These are phyloP conservation scores for Penicillium verrucosum DNA, from an alignment of 2,329 filamentous ascomycete genomes.

Conservation along the genomic window DNA sequence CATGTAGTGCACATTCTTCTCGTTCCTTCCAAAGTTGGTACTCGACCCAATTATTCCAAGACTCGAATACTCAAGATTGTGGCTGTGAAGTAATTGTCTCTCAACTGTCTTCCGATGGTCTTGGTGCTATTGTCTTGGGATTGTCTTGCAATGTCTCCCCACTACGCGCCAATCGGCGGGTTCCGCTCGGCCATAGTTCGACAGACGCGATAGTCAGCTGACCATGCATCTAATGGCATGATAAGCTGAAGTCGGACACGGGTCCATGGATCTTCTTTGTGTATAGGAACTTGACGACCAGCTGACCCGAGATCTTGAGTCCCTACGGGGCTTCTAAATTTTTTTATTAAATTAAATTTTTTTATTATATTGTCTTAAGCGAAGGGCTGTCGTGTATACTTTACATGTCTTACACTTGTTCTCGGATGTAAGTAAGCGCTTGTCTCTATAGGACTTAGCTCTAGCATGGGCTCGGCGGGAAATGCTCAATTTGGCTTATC, in stretches of 20 bases:
- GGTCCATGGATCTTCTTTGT: conserved; percentile 4
- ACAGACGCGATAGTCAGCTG: conserved; percentile 10
- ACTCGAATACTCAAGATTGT: not conserved
- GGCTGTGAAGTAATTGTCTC: conserved; percentile 4
- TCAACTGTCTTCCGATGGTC: conserved; percentile 2
- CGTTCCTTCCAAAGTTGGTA: not conserved
- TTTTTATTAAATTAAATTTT: not conserved
- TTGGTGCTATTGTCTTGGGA: not conserved
- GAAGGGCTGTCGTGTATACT: not conserved
- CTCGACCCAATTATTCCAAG: not conserved
- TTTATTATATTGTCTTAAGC: not conserved
- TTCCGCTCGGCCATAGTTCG: conserved; percentile 7
- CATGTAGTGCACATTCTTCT: not conserved
- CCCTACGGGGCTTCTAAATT: not conserved
- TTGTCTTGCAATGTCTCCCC: conserved; percentile 3
- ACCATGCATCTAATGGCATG: conserved; percentile 5
- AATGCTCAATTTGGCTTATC: not conserved
- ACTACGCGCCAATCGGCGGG: conserved; percentile 6
- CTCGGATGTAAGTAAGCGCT: conserved; percentile 5
- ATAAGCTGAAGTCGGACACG: conserved; percentile 5
- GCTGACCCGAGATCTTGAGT: conserved; percentile 7
- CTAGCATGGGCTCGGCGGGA: conserved; percentile 2
- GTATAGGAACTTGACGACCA: not conserved
- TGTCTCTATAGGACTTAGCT: not conserved
- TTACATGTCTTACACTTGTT: not conserved